Evolutionary conservation across 1,284 basidiomycete genomes (phyloP).

Genomic region (Hypsizygus ulmarius): DNA sequence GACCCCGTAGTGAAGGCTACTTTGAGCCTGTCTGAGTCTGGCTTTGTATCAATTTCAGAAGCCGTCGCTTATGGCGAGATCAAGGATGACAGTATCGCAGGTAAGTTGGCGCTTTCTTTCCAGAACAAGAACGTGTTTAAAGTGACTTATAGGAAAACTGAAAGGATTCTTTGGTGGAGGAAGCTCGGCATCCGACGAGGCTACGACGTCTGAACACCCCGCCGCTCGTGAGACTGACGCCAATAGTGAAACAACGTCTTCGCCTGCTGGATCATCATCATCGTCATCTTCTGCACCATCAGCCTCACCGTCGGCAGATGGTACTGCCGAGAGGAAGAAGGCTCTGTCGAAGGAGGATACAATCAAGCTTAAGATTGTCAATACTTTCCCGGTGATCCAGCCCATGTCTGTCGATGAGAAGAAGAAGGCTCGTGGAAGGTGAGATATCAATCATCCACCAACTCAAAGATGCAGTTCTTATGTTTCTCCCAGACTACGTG

Average conservation of each 20-base stretch:
- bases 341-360: constrained; percentile 45
- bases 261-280: constrained; percentile 25
- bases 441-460: constrained; percentile 26
- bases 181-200: constrained; percentile 38
- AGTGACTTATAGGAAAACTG: constrained; percentile 59
- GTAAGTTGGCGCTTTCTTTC: constrained; percentile 35
- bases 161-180: constrained; percentile 81
- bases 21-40: constrained; percentile 78
- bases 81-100: constrained; percentile 74
- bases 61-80: constrained; percentile 74
- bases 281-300: constrained; percentile 25
- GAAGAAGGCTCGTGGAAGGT: constrained; percentile 67
- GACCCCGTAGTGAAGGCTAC: constrained; percentile 82
- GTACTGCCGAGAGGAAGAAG: constrained; percentile 38
- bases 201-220: constrained; percentile 36
- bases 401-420: constrained; percentile 78
- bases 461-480: not conserved
- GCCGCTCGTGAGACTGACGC: constrained; percentile 38
- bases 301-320: constrained; percentile 16
- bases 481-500: constrained; percentile 59
- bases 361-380: constrained; percentile 61
- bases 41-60: constrained; percentile 77
- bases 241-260: constrained; percentile 15
- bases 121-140: constrained; percentile 13
- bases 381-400: constrained; percentile 60